Evolutionary conservation across 495 filamentous ascomycete species (phyloP).

Genomic region (Choiromyces venosus): DNA sequence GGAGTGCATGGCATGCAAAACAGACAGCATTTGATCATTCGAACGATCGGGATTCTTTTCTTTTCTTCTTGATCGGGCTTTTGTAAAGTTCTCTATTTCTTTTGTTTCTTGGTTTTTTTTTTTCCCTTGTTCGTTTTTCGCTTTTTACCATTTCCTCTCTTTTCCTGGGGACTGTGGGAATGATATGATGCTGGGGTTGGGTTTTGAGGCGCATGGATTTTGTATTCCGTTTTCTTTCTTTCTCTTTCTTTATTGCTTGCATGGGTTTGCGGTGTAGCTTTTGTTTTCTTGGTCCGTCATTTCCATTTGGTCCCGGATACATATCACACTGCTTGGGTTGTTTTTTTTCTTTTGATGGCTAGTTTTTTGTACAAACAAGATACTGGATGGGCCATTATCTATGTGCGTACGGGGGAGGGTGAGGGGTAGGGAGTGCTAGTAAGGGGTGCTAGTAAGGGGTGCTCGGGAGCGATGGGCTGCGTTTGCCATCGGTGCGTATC

Average conservation of each 20-base stretch:
- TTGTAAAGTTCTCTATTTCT: conserved; percentile 41
- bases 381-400: conserved; percentile 1
- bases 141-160: conserved; percentile 11
- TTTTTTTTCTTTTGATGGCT: conserved; percentile 27
- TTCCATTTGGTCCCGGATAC: conserved; percentile 24
- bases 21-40: not conserved
- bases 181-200: conserved; percentile 41
- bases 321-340: conserved; percentile 25
- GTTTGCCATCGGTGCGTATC: conserved; percentile 3
- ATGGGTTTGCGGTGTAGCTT: conserved; percentile 36
- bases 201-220: conserved; percentile 42
- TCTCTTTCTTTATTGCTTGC: conserved; percentile 30
- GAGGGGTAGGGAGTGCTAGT: conserved; percentile 5
- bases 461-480: not conserved
- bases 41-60: conserved; percentile 19
- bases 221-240: conserved; percentile 28
- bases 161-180: conserved; percentile 33
- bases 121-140: conserved; percentile 11
- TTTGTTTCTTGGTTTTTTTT: conserved; percentile 28
- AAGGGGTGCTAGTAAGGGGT: conserved; percentile 7
- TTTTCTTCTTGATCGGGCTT: conserved; percentile 37
- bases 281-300: conserved; percentile 35
- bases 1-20: conserved; percentile 29
- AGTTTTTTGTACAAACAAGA: conserved; percentile 17
- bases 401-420: conserved; percentile 25